Evolutionary conservation across 2,329 filamentous ascomycete species (phyloP).

Genomic region (Cladosporium halotolerans): DNA sequence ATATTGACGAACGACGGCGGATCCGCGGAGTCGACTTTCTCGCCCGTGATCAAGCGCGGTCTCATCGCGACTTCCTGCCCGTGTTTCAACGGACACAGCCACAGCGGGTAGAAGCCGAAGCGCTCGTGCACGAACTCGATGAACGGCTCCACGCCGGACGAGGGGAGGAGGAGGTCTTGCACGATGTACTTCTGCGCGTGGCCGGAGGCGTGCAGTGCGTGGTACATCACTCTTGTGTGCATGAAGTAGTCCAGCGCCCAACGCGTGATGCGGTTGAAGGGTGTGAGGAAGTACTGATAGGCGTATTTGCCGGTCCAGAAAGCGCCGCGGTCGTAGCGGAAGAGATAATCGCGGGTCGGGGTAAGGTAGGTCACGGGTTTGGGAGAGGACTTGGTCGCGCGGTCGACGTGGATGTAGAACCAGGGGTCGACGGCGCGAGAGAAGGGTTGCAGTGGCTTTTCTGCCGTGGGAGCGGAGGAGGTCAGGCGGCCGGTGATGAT

Average conservation of each 20-base stretch:
- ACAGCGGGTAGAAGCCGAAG: slow-evolving; percentile 50
- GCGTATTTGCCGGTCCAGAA: slow-evolving; percentile 60
- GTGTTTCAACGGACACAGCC: slow-evolving; percentile 49
- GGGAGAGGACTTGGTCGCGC: slow-evolving; percentile 27
- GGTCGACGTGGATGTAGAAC: slow-evolving; percentile 42
- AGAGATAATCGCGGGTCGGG: slow-evolving; percentile 60
- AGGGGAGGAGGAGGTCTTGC: slow-evolving; percentile 57
- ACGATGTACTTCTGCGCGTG: slow-evolving; percentile 53
- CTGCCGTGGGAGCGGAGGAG: slow-evolving; percentile 9
- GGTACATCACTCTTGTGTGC: slow-evolving; percentile 57
- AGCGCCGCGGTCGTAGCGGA: slow-evolving; percentile 63
- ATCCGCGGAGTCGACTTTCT: slow-evolving; percentile 5
- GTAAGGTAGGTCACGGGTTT: slow-evolving; percentile 33
- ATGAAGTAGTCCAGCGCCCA: slow-evolving; percentile 56
- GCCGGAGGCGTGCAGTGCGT: slow-evolving; percentile 54
- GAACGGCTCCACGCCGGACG: slow-evolving; percentile 46
- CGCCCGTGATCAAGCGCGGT: slow-evolving; percentile 11
- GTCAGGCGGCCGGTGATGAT: slow-evolving; percentile 42
- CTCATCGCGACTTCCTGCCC: slow-evolving; percentile 20
- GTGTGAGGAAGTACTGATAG: slow-evolving; percentile 55
- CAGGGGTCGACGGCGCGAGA: slow-evolving; percentile 42
- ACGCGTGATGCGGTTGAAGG: slow-evolving; percentile 55
- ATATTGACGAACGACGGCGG: slow-evolving; percentile 38
- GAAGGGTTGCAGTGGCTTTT: slow-evolving; percentile 28
- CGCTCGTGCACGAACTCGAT: slow-evolving; percentile 45